Conservation (phyloP, 768 basidiomycete genomes). For the Rhodosporidiobolus odoratus region DNA sequence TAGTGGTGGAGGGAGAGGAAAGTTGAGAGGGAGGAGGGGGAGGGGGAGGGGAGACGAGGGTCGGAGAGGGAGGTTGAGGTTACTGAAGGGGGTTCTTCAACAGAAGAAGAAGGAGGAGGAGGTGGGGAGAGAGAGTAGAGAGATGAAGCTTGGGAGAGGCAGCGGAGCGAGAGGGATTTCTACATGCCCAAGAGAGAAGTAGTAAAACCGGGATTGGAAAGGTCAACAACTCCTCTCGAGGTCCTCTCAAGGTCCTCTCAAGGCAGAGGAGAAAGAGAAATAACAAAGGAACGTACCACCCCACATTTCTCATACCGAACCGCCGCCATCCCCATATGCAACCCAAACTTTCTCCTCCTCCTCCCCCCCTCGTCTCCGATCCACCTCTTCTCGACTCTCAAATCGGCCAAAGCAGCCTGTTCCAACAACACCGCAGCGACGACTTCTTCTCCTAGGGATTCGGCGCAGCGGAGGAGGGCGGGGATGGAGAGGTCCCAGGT, state of each 20-base stretch:
- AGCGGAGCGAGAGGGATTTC: conserved; percentile 49
- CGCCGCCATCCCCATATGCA: conserved; percentile 48
- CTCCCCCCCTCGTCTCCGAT: conserved; percentile 7
- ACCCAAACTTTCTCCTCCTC: conserved; percentile 43
- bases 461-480: conserved; percentile 44
- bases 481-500: conserved; percentile 40
- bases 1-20: conserved; percentile 47
- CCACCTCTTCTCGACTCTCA: conserved; percentile 11
- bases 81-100: background rate
- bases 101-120: background rate
- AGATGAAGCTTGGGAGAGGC: conserved; percentile 46
- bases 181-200: conserved; percentile 20
- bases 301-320: conserved; percentile 50
- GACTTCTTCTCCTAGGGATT: conserved; percentile 49
- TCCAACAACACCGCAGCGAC: conserved; percentile 50
- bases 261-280: background rate
- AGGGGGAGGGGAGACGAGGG: background rate
- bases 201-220: background rate
- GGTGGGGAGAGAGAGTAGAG: conserved; percentile 42
- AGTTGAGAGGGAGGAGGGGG: background rate
- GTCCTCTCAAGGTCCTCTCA: too few relatives aligned
- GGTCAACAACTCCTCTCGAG: background rate
- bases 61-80: background rate
- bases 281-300: conserved; percentile 42
- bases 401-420: conserved; percentile 48